Evolutionary conservation across 371 early-diverging fungal genomes (phyloP), one percentile per base, ranked within the genome.

Genomic region (Actinomortierella ambigua): DNA sequence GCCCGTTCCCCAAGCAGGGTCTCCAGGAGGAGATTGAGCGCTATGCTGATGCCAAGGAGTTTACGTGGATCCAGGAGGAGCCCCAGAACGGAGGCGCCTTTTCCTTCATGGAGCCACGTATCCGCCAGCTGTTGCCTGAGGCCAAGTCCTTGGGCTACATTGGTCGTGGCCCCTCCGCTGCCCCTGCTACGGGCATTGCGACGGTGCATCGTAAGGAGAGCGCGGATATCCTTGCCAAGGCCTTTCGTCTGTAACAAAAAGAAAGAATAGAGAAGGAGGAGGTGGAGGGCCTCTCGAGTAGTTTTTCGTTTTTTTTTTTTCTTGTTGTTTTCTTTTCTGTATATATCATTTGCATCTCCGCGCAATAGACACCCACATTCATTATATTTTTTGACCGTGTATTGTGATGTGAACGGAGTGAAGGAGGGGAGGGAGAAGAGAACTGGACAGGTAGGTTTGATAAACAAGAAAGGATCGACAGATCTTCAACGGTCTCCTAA

Each of bases 31-130:
- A 90, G 62, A 70, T 97, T 17, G 71, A 66, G 40, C 81, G 85
- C 48, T 95, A 85, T 73, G 57, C 70, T 17, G 81, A 82, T 26
- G 92, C 87, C 18, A 68, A 79, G 18, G 76, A 95, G 44, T 92
- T 90, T 76, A 79, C 89, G 2, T 98, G 94, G 93, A 89, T 91
- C 60, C 98, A 98, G 75, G 98, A 98, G 75, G 98, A 98, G 64
- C 95, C 93, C 17, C 89, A 93, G 77, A 98, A 98, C 77, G 89
- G 90, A 18, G 98, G 98, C 26, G 90, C 91, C 17, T 98, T 88
- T 68, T 68, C 90, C 4, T 96, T 90, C 81, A 88, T 96, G 64
- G 90, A 85, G 59, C 98, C 96, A 27, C 81, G 98, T 29, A 76
- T 98, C 49, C 79, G 82, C 54, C 90, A 90, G 56, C 49, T 94